phyloP scores from a whole-genome alignment of 306 rosid species.

The Heteromeles arbutifolia region DNA sequence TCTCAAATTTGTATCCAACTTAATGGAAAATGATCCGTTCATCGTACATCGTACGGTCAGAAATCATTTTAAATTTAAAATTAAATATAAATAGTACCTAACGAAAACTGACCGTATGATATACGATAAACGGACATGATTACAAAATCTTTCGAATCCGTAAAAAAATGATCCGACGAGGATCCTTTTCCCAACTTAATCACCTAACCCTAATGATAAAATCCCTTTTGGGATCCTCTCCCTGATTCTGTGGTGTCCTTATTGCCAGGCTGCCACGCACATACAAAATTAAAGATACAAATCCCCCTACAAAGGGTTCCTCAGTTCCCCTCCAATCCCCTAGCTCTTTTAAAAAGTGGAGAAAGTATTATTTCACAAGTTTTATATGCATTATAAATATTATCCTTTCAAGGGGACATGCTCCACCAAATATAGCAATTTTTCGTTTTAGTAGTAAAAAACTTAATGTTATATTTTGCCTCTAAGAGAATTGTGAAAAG shows the following conservation, averaged over 20 bases:
- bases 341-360: neutral
- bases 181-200: neutral
- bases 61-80: no score
- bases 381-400: neutral
- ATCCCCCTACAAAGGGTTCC: neutral
- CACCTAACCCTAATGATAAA: neutral
- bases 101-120: no score
- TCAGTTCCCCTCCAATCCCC: neutral
- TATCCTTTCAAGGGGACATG: neutral
- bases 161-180: no score
- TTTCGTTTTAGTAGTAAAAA: neutral
- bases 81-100: no score
- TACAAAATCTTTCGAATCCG: no score
- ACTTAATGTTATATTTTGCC: neutral
- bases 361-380: neutral
- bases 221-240: neutral
- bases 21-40: no score
- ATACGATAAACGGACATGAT: no score
- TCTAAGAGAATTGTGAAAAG: neutral
- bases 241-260: neutral
- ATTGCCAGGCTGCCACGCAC: neutral
- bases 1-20: neutral
- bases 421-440: neutral
- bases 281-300: no score
- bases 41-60: no score